A percentile compares a stretch with the other conserved stretches of the same genome.
These are phyloP conservation scores for Spizellomyces punctatus DNA, from an alignment of 192 early-diverging fungal species.

Conservation along the genomic window DNA sequence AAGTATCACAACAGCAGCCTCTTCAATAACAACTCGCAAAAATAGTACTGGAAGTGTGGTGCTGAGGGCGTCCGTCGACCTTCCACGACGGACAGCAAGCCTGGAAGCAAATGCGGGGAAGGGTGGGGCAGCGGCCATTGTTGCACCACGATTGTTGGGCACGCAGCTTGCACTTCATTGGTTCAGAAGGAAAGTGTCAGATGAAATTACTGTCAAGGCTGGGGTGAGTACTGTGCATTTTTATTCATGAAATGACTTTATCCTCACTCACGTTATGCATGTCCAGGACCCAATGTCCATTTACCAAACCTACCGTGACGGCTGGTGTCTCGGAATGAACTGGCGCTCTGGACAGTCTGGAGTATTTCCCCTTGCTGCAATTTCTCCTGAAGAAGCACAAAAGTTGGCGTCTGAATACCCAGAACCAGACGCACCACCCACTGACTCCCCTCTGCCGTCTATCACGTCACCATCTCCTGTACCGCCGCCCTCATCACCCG, in stretches of 20 bases:
- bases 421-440: not conserved
- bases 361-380: conserved; percentile 13
- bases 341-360: conserved; percentile 31
- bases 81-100: too few relatives aligned
- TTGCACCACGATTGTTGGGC: conserved; percentile 4
- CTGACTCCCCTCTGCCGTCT: not conserved
- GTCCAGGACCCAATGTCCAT: conserved; percentile 21
- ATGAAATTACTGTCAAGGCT: conserved; percentile 7
- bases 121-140: not conserved
- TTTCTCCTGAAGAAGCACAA: conserved; percentile 18
- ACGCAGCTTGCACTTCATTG: not conserved
- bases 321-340: conserved; percentile 33
- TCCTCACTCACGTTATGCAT: not conserved
- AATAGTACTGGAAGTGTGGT: too few relatives aligned
- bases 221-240: not conserved
- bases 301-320: conserved; percentile 8
- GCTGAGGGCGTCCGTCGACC: too few relatives aligned
- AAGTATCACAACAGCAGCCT: too few relatives aligned
- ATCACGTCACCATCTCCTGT: not conserved
- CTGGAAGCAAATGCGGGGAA: too few relatives aligned
- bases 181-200: not conserved
- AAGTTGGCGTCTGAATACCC: not conserved
- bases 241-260: not conserved
- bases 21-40: too few relatives aligned
- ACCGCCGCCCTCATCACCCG: not conserved